Base-by-base conservation (phyloP, 495 filamentous ascomycete genomes). In the Durotheca rogersii region DNA sequence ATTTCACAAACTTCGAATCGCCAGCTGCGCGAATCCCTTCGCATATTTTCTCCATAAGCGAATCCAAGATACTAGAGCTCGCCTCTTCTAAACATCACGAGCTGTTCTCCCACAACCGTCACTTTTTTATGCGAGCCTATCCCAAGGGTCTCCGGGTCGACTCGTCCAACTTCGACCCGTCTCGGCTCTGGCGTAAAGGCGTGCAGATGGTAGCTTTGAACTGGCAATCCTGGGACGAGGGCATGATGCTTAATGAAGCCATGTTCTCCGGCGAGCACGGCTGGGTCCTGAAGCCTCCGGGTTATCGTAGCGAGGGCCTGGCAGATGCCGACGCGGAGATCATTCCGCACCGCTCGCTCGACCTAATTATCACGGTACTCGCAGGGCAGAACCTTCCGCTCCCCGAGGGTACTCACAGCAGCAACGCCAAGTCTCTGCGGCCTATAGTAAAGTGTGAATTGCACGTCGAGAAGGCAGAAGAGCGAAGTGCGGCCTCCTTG, bases 201-300 rank as follows among this genome's bases (percentile, higher is more conserved):
- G 87, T 91, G 1, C 92, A 97, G 66, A 86, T 96, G 64, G 91
- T 93, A 3, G 92, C 92, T 4, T 77, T 96, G 63, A 97, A 96
- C 67, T 96, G 92, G 90, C 92, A 97, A 56, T 84, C 79, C 36
- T 79, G 82, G 44, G 92, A 96, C 64, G 84, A 87, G 46, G 90
- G 89, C 25, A 94, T 89, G 86, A 96, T 96, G 90, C 79, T 96
- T 30, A 96, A 96, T 62, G 79, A 87, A 53, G 92, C 80, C 37
- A 94, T 96, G 89, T 97, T 97, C 58, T 78, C 78, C 7, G 84
- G 82, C n/a, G 84, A 85, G 33, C 72, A 75, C 16, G 92, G 92
- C 15, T 97, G 89, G 84, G 81, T 93, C 6, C 78, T 92, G 14
- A 97, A 97, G 65, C 92, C 92, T 0, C 52, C 72, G 7, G 83